A percentile compares a stretch with the other conserved stretches of the same genome.
These are phyloP conservation scores for Astrephomene gubernaculifera DNA, from an alignment of 139 green algal genomes.

Conservation along the genomic window DNA sequence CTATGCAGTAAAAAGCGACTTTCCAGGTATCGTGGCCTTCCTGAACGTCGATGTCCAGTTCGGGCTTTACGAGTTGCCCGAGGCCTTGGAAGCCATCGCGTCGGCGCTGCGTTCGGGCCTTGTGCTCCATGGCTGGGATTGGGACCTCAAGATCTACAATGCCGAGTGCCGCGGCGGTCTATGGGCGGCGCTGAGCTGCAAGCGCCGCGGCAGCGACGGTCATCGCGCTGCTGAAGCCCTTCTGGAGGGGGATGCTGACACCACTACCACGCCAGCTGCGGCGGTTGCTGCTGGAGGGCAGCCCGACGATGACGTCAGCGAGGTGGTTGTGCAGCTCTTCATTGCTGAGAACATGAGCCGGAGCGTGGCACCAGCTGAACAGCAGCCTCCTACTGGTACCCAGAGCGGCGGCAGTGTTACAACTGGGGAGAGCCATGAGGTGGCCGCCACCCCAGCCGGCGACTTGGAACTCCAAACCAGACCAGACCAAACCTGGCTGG, in stretches of 20 bases:
- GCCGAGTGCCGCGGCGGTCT: constrained; percentile 10
- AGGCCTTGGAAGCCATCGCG: not conserved
- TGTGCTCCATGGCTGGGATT: not conserved
- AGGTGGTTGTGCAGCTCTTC: not conserved
- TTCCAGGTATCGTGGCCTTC: not conserved
- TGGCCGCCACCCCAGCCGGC: not conserved
- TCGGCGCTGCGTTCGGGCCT: not conserved
- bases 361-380: not conserved
- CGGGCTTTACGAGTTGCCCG: not conserved
- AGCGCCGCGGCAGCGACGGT: too few relatives aligned
- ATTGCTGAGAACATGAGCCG: constrained; percentile 20
- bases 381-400: too few relatives aligned
- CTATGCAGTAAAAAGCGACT: not conserved
- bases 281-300: not conserved
- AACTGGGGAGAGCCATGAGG: not conserved
- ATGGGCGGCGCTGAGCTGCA: constrained; percentile 1
- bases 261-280: too few relatives aligned
- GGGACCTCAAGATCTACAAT: not conserved
- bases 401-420: too few relatives aligned
- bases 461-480: not conserved
- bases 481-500: too few relatives aligned
- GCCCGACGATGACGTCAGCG: not conserved
- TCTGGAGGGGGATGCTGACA: too few relatives aligned
- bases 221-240: not conserved
- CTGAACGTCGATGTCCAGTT: constrained; percentile 25